A percentile compares a stretch with the other conserved stretches of the same genome.
These are phyloP conservation scores for Aspergillus carbonarius DNA, from an alignment of 2,329 filamentous ascomycete genomes.

Conservation along the genomic window DNA sequence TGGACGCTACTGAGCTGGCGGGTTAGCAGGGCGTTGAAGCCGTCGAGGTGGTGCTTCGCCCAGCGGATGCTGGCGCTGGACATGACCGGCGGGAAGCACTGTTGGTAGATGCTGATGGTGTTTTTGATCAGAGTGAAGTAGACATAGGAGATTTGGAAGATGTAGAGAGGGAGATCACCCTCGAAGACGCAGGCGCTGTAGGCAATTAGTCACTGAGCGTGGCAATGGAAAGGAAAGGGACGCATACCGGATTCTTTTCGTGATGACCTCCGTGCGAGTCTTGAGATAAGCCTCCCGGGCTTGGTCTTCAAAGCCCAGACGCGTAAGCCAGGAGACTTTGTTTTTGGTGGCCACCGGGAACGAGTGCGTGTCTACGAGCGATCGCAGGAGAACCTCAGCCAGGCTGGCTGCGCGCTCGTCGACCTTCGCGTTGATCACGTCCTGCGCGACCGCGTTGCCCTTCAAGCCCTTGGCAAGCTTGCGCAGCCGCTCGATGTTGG, in stretches of 20 bases:
- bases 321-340: conserved; percentile 79
- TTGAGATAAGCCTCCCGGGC: conserved; percentile 84
- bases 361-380: conserved; percentile 74
- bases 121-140: conserved; percentile 95
- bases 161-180: conserved; percentile 86
- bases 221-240: not conserved
- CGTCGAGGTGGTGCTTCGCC: conserved; percentile 93
- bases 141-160: conserved; percentile 91
- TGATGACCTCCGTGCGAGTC: conserved; percentile 74
- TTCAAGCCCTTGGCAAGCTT: conserved; percentile 75
- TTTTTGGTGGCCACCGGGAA: conserved; percentile 74
- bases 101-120: conserved; percentile 84
- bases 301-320: conserved; percentile 85
- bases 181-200: conserved; percentile 89
- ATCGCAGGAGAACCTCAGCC: conserved; percentile 71
- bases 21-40: conserved; percentile 79
- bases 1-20: conserved; percentile 87
- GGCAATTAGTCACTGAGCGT: conserved; percentile 22
- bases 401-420: conserved; percentile 79
- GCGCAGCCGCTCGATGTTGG: conserved; percentile 80
- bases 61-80: conserved; percentile 96
- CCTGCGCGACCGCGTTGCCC: conserved; percentile 81
- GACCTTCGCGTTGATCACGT: conserved; percentile 88
- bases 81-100: conserved; percentile 79
- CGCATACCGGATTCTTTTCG: conserved; percentile 74